Evolutionary conservation across 495 filamentous ascomycete species (phyloP).

Genomic region (Aspergillus leporis): DNA sequence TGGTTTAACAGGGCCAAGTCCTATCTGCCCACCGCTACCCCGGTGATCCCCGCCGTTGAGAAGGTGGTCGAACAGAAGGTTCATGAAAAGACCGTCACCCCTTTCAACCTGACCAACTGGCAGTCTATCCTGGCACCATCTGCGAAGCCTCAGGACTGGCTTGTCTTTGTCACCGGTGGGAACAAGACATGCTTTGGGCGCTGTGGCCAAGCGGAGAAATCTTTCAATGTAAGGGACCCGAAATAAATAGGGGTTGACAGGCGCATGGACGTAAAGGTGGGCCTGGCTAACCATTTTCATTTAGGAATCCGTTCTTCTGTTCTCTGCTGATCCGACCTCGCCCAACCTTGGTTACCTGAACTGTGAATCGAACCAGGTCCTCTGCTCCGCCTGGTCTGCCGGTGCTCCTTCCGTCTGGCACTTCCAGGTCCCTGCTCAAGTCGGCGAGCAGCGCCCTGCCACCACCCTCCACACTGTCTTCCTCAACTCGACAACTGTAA

Average conservation of each 20-base stretch:
- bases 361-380: slow-evolving; percentile 75
- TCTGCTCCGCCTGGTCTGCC: slow-evolving; percentile 81
- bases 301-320: slow-evolving; percentile 66
- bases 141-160: slow-evolving; percentile 72
- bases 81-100: slow-evolving; percentile 54
- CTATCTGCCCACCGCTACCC: slow-evolving; percentile 57
- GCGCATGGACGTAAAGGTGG: slow-evolving; percentile 6
- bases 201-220: slow-evolving; percentile 53
- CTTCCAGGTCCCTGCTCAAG: slow-evolving; percentile 63
- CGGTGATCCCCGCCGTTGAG: slow-evolving; percentile 47
- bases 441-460: slow-evolving; percentile 37
- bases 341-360: slow-evolving; percentile 73
- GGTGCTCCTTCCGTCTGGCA: slow-evolving; percentile 71
- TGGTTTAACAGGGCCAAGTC: slow-evolving; percentile 63
- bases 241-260: slow-evolving; percentile 4
- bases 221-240: slow-evolving; percentile 53
- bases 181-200: slow-evolving; percentile 84
- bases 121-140: slow-evolving; percentile 64
- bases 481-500: slow-evolving; percentile 67
- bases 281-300: slow-evolving; percentile 16
- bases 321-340: slow-evolving; percentile 63
- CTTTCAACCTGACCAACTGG: slow-evolving; percentile 74
- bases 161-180: slow-evolving; percentile 76
- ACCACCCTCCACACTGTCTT: slow-evolving; percentile 56
- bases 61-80: slow-evolving; percentile 56